Base-by-base conservation (phyloP, 2,329 filamentous ascomycete genomes). In the Epichloe glyceriae region DNA sequence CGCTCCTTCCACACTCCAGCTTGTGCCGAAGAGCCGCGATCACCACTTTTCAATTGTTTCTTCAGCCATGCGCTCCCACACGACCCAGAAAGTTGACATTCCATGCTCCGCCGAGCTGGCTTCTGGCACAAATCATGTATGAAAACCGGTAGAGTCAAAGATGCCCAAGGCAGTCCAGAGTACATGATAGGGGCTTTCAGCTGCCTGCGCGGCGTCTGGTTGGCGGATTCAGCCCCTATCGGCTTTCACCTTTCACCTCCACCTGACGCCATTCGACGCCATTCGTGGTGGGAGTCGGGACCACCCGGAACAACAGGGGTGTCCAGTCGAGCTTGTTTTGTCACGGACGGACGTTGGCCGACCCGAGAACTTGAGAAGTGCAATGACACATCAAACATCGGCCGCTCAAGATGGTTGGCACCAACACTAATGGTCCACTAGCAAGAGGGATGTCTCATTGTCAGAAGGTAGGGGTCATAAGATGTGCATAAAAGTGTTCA, bases 361-460 rank as follows among this genome's bases (percentile, higher is more conserved):
- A 44, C 42, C 17, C 6, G 20, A 44, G 14, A 33, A 22, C 14
- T 30, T 30, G 26, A 30, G 3, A 11, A 19, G 40, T 42, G 39
- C 40, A 20, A 42, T 42, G 40, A 42, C n/a, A 14, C 26, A 10
- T 30, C 3, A 30, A 22, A 22, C 20, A 73, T 65, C 6, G 70
- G 64, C 3, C 71, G 64, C 14, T 66, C 58, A 45, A 86, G 60
- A 54, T 68, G 73, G 57, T 86, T 86, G 52, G 72, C 80, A 0
- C 80, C 82, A 26, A 65, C 73, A 54, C 74, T 62, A 8, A 88
- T 81, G 0, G 82, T 85, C 60, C 88, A 88, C 85, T 85, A 1
- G 82, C 83, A 19, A 88, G 64, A 1, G 76, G 73, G 42, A 87
- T 74, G 60, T 88, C 84, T 62, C 78, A 77, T 0, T n/a, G n/a